phyloP scores from a whole-genome alignment of 805 yeast genomes.

The Myxozyma melibiosi region DNA sequence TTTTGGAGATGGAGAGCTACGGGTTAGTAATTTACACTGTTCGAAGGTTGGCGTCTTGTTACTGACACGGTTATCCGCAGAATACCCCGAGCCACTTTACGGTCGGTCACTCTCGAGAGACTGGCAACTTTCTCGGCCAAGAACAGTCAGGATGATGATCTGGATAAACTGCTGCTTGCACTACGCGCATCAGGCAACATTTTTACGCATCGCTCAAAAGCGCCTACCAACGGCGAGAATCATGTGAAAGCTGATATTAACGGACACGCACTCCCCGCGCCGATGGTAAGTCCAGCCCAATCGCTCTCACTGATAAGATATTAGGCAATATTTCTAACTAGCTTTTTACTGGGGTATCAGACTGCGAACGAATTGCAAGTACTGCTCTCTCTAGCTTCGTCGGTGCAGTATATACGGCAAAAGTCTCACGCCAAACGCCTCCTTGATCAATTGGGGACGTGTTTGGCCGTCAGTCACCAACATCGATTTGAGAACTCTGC shows the following conservation, averaged over 20 bases:
- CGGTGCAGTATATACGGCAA: slow-evolving; percentile 45
- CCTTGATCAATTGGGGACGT: slow-evolving; percentile 50
- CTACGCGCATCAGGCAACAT: slow-evolving; percentile 38
- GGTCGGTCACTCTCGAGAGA: slow-evolving; percentile 46
- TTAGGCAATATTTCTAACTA: slow-evolving; percentile 7
- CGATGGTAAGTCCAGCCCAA: slow-evolving; percentile 8
- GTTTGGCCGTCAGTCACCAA: slow-evolving; percentile 50
- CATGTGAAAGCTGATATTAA: slow-evolving; percentile 24
- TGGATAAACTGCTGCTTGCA: slow-evolving; percentile 35
- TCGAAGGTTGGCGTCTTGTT: neutral
- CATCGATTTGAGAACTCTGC: slow-evolving; percentile 46
- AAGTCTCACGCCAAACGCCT: slow-evolving; percentile 49
- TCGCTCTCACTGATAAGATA: slow-evolving; percentile 2
- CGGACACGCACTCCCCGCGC: slow-evolving; percentile 28
- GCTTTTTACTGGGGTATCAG: too few species aligned
- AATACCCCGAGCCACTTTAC: slow-evolving; percentile 44
- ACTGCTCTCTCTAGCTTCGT: slow-evolving; percentile 57
- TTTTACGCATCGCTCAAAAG: slow-evolving; percentile 33
- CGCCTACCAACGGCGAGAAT: slow-evolving; percentile 30
- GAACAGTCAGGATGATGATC: slow-evolving; percentile 28
- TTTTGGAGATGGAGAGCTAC: neutral
- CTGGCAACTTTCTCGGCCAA: slow-evolving; percentile 44
- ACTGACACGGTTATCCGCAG: slow-evolving; percentile 33
- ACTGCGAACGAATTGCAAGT: slow-evolving; percentile 51
- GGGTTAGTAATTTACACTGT: slow-evolving; percentile 7